Evolutionary conservation across 106 monocot species (phyloP), one percentile per base, ranked within the genome.

Genomic region (Iris macrosiphon): DNA sequence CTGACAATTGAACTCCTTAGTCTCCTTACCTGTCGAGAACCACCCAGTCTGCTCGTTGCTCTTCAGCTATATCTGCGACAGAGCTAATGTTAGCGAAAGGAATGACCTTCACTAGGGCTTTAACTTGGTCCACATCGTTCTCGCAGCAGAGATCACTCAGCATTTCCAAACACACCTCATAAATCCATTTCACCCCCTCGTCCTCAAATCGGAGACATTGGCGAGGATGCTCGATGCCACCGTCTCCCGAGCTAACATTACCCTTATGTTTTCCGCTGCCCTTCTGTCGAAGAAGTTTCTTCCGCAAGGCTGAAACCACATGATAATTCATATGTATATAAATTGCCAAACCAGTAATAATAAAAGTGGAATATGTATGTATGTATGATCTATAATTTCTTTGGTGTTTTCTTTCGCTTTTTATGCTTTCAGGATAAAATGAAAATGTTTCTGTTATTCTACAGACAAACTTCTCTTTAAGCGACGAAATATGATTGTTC

Each of bases 121-220:
- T 13, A 2, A 41, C 57, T 28, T 58, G 57, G 40, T 58, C 41
- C 57, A 58, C 41, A 24, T 40, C 16, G 16, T 57, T 39, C 23
- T 25, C 12, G 2, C 2, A 24, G 15, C 65, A 65, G 32, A 65
- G 9, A 14, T 65, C 55, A 34, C 45, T 65, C 65, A 65, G 54
- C 65, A 65, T 65, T 55, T 65, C 54, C 40, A 43, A 31, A 65
- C 53, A 55, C 1, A 34, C 55, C 29, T 65, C 65, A 40, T n/a
- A 43, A 15, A 65, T 10, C 12, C 43, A 16, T 44, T 15, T 18
- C 42, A 65, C 55, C 29, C 19, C 41, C 16, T 40, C 32, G 32
- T 45, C 20, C 0, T 33, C 32, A 4, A 31, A 14, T 13, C 45
- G n/a, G n/a, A n/a, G n/a, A n/a, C n/a, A n/a, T n/a, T n/a, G n/a